Base-by-base conservation (phyloP, 1,284 basidiomycete species). In the Vanrija pseudolonga region DNA sequence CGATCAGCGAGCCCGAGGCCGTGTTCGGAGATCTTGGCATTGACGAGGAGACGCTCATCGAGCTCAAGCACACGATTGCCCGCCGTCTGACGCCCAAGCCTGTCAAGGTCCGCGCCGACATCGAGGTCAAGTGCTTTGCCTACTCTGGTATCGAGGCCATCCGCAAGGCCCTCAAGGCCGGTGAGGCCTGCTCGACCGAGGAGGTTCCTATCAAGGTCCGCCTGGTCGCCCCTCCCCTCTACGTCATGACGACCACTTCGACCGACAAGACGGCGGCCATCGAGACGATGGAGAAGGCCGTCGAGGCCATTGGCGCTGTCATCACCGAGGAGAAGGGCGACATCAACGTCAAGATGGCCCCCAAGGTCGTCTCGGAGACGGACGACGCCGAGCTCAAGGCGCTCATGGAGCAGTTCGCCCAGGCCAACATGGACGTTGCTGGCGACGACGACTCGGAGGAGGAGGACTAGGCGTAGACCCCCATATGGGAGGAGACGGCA, bases 71-170 rank as follows among this genome's bases (percentile, higher is more conserved):
- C 58, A 97, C 92, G 47, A 97, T 99, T 71, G 93, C 94, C 9
- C 87, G 94, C 50, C 86, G 96, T 42, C 81, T 98, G 54, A 98
- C 95, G 2, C 96, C 95, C 14, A 96, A 99, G 76, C 94, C 96
- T 12, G 95, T 98, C 82, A 98, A 98, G 80, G 85, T 98, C 51
- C 91, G 95, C 70, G 92, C 96, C 19, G 96, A 99, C 78, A 88
- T 99, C 62, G 94, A 98, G 77, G 81, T 98, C 51, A 97, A 93
- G 40, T 98, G 95, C 78, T 99, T 97, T 77, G 89, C 88, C 6
- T 94, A 93, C 56, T 85, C 89, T 36, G 96, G 96, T n/a, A 98
- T 98, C 71, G 92, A 97, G 68, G 94, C 95, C 3, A 97, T 98
- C 77, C 93, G 93, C 78, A 86, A 85, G 52, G 95, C 96, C 0